Evolutionary conservation across 305 asterid genomes (phyloP), one percentile per base, ranked within the genome.

Genomic region (Ilex paraguariensis): DNA sequence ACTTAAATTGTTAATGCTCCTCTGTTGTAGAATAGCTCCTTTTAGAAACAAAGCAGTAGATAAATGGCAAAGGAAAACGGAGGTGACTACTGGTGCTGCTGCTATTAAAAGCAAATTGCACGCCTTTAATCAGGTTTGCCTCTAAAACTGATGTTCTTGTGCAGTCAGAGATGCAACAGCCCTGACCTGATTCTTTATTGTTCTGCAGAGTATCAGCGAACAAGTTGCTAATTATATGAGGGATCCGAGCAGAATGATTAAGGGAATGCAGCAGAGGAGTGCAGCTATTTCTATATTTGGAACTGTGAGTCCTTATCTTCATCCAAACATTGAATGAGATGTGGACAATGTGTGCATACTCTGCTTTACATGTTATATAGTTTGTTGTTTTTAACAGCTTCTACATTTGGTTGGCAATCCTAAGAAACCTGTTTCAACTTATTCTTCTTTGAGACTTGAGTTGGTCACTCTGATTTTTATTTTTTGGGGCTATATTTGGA

Each of bases 1-100:
- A 59, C 45, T 66, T 60, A 64, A 54, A 13, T 60, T 40, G 17
- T 33, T 33, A 44, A 51, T 67, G 65, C 54, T 58, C 56, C 46
- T 74, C 15, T 72, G 46, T 70, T 67, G 80, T 68, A 90, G 99
- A 71, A 79, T 87, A 86, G 77, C 84, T 68, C 62, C 88, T 44
- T 93, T 81, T 79, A 86, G 95, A 84, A 81, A 93, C 70, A 84
- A 84, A 66, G 82, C 97, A 15, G 81, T 90, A 59, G 97, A 93
- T 81, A 87, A 86, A 80, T 93, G 99, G 99, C 99, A 93, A 65
- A 79, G 96, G 67, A 93, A 90, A 84, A 79, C 96, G 71, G 91
- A 87, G 66, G 91, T 92, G 73, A 85, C 96, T 45, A 85, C 90
- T 59, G 98, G 97, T 68, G 95, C 92, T 63, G 97, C 99, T 61